phyloP scores from a whole-genome alignment of 305 asterid species.

The Ilex paraguariensis region DNA sequence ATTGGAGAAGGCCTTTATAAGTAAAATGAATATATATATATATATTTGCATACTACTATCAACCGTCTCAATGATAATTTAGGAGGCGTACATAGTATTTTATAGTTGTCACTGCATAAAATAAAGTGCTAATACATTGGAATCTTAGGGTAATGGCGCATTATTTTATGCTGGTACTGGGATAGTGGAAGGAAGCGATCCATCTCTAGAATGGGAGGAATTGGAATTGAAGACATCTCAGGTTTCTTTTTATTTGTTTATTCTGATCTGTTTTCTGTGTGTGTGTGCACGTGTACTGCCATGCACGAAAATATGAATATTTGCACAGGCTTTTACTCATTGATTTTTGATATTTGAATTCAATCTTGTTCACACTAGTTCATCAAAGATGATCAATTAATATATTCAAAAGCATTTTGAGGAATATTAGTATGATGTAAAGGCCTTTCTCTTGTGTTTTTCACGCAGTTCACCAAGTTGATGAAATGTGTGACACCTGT shows the following conservation, averaged over 20 bases:
- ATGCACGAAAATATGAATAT: too few species aligned
- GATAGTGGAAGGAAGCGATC: conserved; percentile 82
- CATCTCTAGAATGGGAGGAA: conserved; percentile 90
- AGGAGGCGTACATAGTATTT: background rate
- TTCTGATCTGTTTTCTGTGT: too few species aligned
- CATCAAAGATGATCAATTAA: background rate
- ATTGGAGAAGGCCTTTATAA: too few species aligned
- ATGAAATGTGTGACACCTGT: conserved; percentile 62
- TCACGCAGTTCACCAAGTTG: conserved; percentile 74
- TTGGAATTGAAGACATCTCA: conserved; percentile 93
- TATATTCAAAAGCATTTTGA: conserved; percentile 3
- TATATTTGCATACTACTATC: too few species aligned
- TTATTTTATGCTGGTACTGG: conserved; percentile 95
- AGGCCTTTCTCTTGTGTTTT: background rate
- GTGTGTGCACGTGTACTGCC: too few species aligned
- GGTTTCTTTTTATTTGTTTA: conserved; percentile 35
- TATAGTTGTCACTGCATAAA: background rate
- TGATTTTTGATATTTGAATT: too few species aligned
- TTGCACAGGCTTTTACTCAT: too few species aligned
- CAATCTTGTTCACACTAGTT: background rate
- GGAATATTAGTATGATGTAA: too few species aligned
- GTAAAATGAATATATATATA: too few species aligned
- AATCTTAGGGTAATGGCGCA: conserved; percentile 64
- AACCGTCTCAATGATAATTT: background rate
- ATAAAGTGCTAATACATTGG: conserved; percentile 5